Conservation (phyloP, 441 rosid species). For the Erodium moschatum region DNA sequence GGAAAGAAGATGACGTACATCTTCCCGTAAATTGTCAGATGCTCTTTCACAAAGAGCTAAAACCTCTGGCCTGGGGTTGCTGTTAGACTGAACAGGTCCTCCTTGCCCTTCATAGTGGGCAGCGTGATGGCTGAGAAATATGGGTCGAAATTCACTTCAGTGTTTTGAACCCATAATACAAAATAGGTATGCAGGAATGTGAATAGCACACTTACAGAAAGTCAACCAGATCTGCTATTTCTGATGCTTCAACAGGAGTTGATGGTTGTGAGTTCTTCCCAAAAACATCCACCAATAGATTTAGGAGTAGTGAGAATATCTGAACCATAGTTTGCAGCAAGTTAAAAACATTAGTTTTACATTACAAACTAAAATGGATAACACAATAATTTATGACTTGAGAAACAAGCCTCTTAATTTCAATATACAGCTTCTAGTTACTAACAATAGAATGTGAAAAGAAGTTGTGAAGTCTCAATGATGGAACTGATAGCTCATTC, state of each 20-base stretch:
- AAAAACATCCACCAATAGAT: conserved; percentile 63
- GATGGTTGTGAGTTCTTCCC: conserved; percentile 54
- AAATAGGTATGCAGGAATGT: too few species aligned
- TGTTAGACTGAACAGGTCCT: conserved; percentile 76
- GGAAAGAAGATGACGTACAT: conserved; percentile 74
- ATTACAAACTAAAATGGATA: too few species aligned
- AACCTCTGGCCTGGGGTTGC: conserved; percentile 79
- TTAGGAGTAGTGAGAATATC: conserved; percentile 58
- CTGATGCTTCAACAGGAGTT: conserved; percentile 64
- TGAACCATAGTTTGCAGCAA: conserved; percentile 18
- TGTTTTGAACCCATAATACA: too few species aligned
- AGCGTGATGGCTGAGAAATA: conserved; percentile 57
- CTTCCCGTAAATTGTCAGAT: conserved; percentile 70
- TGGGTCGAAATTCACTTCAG: too few species aligned
- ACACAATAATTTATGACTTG: too few species aligned
- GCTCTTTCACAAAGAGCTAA: conserved; percentile 55
- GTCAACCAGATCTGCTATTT: conserved; percentile 72
- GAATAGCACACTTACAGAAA: conserved; percentile 48
- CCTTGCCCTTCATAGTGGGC: conserved; percentile 92
- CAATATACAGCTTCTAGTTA: too few species aligned
- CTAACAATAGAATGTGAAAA: too few species aligned
- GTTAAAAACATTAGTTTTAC: too few species aligned
- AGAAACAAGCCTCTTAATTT: too few species aligned
- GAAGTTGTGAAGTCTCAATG: too few species aligned
- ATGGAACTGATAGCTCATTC: too few species aligned